Evolutionary conservation across 345 rosid genomes (phyloP).

Genomic region (Anacardium occidentale): DNA sequence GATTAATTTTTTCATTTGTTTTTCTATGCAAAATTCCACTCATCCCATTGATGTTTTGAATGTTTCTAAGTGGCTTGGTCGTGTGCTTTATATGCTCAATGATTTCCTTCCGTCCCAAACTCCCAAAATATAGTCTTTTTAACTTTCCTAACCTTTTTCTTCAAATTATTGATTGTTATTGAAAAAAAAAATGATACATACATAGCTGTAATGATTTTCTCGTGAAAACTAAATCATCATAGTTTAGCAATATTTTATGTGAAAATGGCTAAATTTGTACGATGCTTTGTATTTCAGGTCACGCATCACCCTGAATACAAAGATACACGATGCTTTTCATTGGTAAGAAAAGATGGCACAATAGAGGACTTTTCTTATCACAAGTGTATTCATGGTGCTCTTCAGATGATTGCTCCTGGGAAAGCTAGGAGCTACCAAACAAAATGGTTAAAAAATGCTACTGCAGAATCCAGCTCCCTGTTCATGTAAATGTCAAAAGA

Average conservation of each 20-base stretch:
- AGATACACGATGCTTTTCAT: constrained; percentile 63
- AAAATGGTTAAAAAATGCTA: constrained; percentile 31
- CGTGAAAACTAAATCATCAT: background rate
- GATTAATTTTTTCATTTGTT: background rate
- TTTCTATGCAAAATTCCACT: background rate
- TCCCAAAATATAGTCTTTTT: background rate
- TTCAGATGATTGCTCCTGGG: constrained; percentile 64
- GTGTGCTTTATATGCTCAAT: background rate
- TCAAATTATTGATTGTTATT: background rate
- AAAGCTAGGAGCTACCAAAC: constrained; percentile 45
- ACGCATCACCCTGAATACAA: constrained; percentile 51
- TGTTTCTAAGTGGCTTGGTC: background rate
- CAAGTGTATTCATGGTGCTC: constrained; percentile 74
- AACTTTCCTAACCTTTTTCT: background rate
- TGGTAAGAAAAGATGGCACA: constrained; percentile 70
- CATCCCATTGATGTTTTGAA: background rate
- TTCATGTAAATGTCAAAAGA: constrained; percentile 18
- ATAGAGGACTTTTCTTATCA: constrained; percentile 80
- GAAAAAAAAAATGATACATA: background rate
- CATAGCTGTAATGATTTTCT: background rate
- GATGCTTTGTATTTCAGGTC: constrained; percentile 45
- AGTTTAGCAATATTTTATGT: background rate
- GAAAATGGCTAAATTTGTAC: background rate
- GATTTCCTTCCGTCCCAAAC: background rate
- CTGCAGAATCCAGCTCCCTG: background rate